Conservation (phyloP, 257 asterid species). For the Echium plantagineum region DNA sequence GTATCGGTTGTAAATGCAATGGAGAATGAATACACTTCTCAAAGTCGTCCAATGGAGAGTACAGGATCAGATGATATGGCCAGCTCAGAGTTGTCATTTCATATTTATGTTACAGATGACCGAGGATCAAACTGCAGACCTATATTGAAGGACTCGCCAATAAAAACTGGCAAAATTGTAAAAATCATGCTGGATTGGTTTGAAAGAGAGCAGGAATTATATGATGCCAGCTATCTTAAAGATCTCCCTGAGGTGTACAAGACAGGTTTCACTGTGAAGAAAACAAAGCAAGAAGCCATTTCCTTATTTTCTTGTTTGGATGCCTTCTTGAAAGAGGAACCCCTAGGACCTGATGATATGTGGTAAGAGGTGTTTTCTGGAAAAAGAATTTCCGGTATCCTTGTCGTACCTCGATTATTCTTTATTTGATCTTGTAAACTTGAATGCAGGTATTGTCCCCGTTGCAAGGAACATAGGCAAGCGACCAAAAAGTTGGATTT, state of each 20-base stretch:
- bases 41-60: slow-evolving; percentile 26
- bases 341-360: slow-evolving; percentile 97
- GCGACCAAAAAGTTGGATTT: slow-evolving; percentile 88
- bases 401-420: background rate
- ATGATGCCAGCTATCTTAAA: slow-evolving; percentile 58
- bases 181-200: slow-evolving; percentile 82
- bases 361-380: slow-evolving; percentile 35
- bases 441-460: slow-evolving; percentile 78
- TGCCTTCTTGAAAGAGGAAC: slow-evolving; percentile 93
- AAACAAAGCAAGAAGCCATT: slow-evolving; percentile 80
- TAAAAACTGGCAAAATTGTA: slow-evolving; percentile 32
- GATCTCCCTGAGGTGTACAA: slow-evolving; percentile 83
- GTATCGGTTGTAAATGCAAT: slow-evolving; percentile 18
- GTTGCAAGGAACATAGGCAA: slow-evolving; percentile 89
- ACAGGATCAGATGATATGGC: slow-evolving; percentile 39
- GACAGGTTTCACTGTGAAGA: slow-evolving; percentile 59
- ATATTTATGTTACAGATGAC: slow-evolving; percentile 58
- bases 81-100: slow-evolving; percentile 47
- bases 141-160: slow-evolving; percentile 45
- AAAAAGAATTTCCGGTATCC: background rate
- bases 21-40: slow-evolving; percentile 25
- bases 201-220: slow-evolving; percentile 48
- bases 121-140: slow-evolving; percentile 53
- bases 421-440: slow-evolving; percentile 4
- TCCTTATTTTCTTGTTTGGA: slow-evolving; percentile 91